Evolutionary conservation across 2,329 filamentous ascomycete species (phyloP).

Genomic region (Penicillium sp.): DNA sequence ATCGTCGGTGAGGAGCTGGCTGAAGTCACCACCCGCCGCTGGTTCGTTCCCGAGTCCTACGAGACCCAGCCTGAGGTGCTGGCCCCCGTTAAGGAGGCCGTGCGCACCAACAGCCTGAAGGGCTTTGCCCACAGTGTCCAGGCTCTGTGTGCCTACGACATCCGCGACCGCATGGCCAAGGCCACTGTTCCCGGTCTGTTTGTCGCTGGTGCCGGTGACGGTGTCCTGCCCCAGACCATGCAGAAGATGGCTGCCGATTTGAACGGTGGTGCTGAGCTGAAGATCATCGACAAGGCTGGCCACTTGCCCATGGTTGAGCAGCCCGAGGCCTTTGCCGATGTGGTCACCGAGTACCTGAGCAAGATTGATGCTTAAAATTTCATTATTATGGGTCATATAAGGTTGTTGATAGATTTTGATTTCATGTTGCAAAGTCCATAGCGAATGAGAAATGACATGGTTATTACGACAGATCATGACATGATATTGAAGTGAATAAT

Average conservation of each 20-base stretch:
- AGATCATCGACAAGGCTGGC: conserved; percentile 68
- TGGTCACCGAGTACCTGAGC: conserved; percentile 59
- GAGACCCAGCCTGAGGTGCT: conserved; percentile 53
- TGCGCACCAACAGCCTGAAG: conserved; percentile 66
- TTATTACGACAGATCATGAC: background rate
- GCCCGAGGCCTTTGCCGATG: conserved; percentile 66
- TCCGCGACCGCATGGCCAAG: conserved; percentile 44
- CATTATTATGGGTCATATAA: background rate
- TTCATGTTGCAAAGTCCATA: background rate
- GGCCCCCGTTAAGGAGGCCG: conserved; percentile 66
- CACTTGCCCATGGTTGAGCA: conserved; percentile 85
- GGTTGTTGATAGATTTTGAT: background rate
- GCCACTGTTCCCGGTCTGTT: conserved; percentile 56
- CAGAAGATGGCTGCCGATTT: conserved; percentile 65
- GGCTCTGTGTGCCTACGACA: conserved; percentile 54
- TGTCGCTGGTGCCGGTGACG: conserved; percentile 72
- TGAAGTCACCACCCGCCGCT: conserved; percentile 69
- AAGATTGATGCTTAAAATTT: conserved; percentile 22
- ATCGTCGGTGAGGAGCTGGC: conserved; percentile 68
- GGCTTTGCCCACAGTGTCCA: conserved; percentile 83
- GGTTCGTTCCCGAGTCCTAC: conserved; percentile 68
- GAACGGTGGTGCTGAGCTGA: conserved; percentile 61
- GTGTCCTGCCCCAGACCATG: conserved; percentile 77
- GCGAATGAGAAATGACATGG: conserved; percentile 1
- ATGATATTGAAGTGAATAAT: background rate